Evolutionary conservation across 352 stramenopile genomes (phyloP), one percentile per base, ranked within the genome.

Genomic region (Globisporangium apiculatum): DNA sequence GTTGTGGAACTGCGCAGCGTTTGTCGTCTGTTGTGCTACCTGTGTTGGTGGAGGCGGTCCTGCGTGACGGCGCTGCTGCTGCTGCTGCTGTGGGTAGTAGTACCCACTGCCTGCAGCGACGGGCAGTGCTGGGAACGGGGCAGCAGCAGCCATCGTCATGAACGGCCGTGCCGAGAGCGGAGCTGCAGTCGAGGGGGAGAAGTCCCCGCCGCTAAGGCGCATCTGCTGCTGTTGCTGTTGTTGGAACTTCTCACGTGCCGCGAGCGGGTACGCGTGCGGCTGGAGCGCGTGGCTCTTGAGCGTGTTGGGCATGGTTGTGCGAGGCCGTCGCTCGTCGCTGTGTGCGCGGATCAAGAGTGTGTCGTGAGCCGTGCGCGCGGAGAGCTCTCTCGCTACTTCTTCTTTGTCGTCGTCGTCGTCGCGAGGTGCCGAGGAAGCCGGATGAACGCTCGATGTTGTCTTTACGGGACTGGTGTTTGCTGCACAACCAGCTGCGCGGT

Each of bases 201-300:
- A 41, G 54, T 35, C 15, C 15, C 48, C 15, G 18, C 7, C 18
- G 24, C 18, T 37, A 10, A 36, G 18, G 12, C n/a, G 45, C 17
- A 11, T 35, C 11, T 54, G 55, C 8, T 40, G 37, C 5, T 11
- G 42, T 5, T 37, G 53, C 1, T 37, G 51, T n/a, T 58, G 49
- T 3, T n/a, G 42, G 42, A 49, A n/a, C 53, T 64, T 64, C 37
- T 64, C 58, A 46, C 58, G 58, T 48, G 48, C n/a, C 6, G 51
- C 17, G 12, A 37, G 41, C 17, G 55, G 42, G 41, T 50, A 66
- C 31, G 38, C 60, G 54, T 62, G 60, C 36, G 60, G 24, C 24
- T 66, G 37, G 12, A 54, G 47, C 35, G 36, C 40, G 17, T 64
- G 45, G 42, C 60, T 64, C 60, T 66, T 66, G 42, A 12, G 47